phyloP scores from a whole-genome alignment of 192 early-diverging fungal genomes.

The Ambispora gerdemannii region DNA sequence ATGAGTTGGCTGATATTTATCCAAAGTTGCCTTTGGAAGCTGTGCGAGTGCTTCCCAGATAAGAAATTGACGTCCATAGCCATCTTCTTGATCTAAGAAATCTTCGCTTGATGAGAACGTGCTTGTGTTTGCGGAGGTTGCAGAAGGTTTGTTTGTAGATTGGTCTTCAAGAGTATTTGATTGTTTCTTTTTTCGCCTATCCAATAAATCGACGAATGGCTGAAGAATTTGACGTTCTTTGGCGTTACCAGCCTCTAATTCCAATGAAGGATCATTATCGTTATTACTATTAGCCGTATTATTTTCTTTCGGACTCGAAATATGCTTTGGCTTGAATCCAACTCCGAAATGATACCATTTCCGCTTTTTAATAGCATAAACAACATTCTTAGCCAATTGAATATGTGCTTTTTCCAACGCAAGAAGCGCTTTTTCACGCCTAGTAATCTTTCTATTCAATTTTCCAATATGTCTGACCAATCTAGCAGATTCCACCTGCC shows the following conservation, averaged over 20 bases:
- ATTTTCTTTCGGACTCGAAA: neutral
- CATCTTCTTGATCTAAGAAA: conserved; percentile 17
- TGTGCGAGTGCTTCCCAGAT: conserved; percentile 38
- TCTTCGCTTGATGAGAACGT: conserved; percentile 12
- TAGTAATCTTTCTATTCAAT: conserved; percentile 42
- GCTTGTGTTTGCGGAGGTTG: neutral
- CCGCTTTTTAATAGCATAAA: conserved; percentile 29
- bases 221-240: conserved; percentile 21
- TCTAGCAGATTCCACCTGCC: conserved; percentile 48
- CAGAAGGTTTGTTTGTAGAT: neutral
- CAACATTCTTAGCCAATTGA: conserved; percentile 39
- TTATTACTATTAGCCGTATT: too few species aligned
- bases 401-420: conserved; percentile 51
- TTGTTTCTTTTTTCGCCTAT: neutral
- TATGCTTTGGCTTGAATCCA: neutral
- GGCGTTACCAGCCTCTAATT: neutral
- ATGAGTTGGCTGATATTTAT: conserved; percentile 39
- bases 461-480: conserved; percentile 52
- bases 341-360: conserved; percentile 1
- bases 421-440: conserved; percentile 42
- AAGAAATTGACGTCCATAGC: conserved; percentile 29
- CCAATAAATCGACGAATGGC: neutral
- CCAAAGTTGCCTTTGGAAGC: conserved; percentile 31
- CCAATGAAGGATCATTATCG: neutral
- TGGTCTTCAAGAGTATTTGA: neutral